Base-by-base conservation (phyloP, 2,329 filamentous ascomycete genomes). In the Dryadomyces quercivorus region DNA sequence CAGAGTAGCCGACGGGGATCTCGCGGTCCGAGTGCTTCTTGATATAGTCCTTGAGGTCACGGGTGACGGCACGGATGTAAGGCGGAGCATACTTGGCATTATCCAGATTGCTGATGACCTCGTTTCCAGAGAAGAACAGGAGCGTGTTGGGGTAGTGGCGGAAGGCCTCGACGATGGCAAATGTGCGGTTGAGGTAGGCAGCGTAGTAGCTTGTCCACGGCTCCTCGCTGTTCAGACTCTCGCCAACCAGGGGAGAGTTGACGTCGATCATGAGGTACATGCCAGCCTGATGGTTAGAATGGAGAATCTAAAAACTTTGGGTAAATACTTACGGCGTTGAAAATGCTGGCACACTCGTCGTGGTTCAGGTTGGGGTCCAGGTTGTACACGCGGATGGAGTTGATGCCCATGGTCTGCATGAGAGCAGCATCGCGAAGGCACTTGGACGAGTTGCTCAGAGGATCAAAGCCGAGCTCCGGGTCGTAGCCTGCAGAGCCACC, bases 11-110 rank as follows among this genome's bases (percentile, higher is more conserved):
- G 56, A 90, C 84, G 21, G 86, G 86, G 60, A 91, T 86, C 57
- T 71, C 62, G 61, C 86, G 84, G 64, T 81, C 75, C 57, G 78
- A 72, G 64, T 86, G 80, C 64, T 82, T 83, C 69, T 82, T 80
- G 71, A 90, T 83, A 74, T 91, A 91, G 66, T 83, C 84, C 75
- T 88, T 89, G 67, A 91, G 75, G 69, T 91, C 86, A 64, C 86
- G 84, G 49, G 84, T 89, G 59, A 88, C 80, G 58, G 86, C 86
- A 69, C 82, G 77, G 61, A 84, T 74, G 67, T 88, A 91, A n/a
- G 81, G 84, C 45, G 85, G 85, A 38, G 80, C 81, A 53, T 67
- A 69, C 53, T 73, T 69, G 59, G 80, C 84, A 42, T 79, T 83
- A 47, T 74, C 65, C 51, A 80, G 72, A 60, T 84, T 73, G 67